phyloP scores from a whole-genome alignment of 176 grass and related monocot genomes.

The Bothriochloa decipiens region DNA sequence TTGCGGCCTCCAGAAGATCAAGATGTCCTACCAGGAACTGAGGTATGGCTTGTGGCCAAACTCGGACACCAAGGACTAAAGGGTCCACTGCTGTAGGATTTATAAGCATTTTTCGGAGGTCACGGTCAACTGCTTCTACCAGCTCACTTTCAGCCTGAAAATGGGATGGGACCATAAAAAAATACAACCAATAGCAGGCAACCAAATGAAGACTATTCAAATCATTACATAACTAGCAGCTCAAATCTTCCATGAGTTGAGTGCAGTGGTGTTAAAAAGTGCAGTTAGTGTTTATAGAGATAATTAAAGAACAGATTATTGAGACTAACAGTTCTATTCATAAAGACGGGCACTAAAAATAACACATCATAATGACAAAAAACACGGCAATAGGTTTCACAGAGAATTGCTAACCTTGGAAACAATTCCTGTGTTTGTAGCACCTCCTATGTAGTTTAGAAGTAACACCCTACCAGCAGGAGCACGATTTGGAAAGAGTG shows the following conservation, averaged over 20 bases:
- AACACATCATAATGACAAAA: not conserved
- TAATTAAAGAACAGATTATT: not conserved
- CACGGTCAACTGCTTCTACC: conserved; percentile 82
- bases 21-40: conserved; percentile 91
- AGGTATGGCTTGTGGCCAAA: conserved; percentile 93
- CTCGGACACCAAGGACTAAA: conserved; percentile 67
- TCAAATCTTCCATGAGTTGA: not conserved
- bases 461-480: conserved; percentile 84
- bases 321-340: not conserved
- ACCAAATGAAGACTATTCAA: not conserved
- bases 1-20: conserved; percentile 71
- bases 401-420: conserved; percentile 66
- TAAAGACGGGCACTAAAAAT: not conserved
- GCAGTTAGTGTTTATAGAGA: not conserved
- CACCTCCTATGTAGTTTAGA: conserved; percentile 94
- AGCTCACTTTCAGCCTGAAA: conserved; percentile 75
- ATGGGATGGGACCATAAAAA: conserved; percentile 2
- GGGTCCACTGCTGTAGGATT: conserved; percentile 70
- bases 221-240: not conserved
- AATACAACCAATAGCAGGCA: not conserved
- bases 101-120: conserved; percentile 90
- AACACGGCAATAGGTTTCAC: not conserved
- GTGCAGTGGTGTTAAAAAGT: not conserved
- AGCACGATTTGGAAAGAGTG: conserved; percentile 90
- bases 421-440: conserved; percentile 83